Evolutionary conservation across 1,139 yeast species (phyloP).

Genomic region (Blastobotrys persicus): DNA sequence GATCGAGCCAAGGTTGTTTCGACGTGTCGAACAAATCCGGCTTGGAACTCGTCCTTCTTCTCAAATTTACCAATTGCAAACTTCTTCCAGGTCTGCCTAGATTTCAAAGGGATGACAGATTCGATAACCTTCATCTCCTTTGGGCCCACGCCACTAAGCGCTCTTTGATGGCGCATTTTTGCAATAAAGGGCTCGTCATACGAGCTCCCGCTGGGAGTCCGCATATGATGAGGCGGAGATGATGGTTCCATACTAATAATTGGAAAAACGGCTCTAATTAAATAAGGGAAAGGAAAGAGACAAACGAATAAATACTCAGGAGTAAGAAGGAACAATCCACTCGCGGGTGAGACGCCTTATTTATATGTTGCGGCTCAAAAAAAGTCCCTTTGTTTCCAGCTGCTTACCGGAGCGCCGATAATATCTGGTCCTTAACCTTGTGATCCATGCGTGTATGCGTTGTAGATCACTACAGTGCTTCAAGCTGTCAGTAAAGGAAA

Average conservation of each 20-base stretch:
- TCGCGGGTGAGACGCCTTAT: too few relatives aligned
- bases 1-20: constrained; percentile 89
- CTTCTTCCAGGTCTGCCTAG: constrained; percentile 75
- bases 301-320: neutral
- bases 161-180: constrained; percentile 45
- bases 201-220: constrained; percentile 14
- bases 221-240: constrained; percentile 12
- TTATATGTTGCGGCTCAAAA: too few relatives aligned
- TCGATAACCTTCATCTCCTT: constrained; percentile 83
- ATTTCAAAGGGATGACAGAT: constrained; percentile 72
- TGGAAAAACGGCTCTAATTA: neutral
- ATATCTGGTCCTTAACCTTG: neutral
- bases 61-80: constrained; percentile 53
- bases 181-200: constrained; percentile 23
- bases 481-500: too few relatives aligned
- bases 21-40: constrained; percentile 75
- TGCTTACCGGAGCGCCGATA: neutral
- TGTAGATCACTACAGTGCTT: too few relatives aligned
- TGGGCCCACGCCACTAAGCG: constrained; percentile 88
- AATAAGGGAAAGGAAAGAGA: constrained; percentile 1
- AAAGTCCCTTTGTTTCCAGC: neutral
- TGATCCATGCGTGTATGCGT: neutral
- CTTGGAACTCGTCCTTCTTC: constrained; percentile 60
- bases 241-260: constrained; percentile 8
- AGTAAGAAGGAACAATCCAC: too few relatives aligned